Base-by-base conservation (phyloP, 208 protist genomes). In the Entamoeba invadens region DNA sequence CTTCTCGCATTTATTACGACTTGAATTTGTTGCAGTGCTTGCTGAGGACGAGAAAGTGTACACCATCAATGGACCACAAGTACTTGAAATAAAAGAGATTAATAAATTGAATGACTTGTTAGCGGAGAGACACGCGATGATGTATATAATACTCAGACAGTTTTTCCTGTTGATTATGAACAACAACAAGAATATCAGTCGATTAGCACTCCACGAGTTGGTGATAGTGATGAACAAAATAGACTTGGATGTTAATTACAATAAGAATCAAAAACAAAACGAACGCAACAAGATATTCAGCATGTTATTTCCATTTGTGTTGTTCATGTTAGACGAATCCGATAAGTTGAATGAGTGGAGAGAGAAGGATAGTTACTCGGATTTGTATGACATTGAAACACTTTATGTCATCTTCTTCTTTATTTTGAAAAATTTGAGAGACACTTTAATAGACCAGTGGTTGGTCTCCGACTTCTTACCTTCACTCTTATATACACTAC, bases 1-100 rank as follows among this genome's bases (percentile, higher is more conserved):
- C 35, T 77, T n/a, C 57, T n/a, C 21, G 35, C 57, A 77, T 3
- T 77, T 77, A 21, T n/a, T 77, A 38, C 57, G 57, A n/a, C 57
- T 77, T 77, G 57, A 77, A 77, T 77, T 77, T 77, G 18, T 77
- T 77, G 21, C 57, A 31, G 57, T 77, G 4, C 16, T 77, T 5
- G 57, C 57, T 31, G 57, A 77, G 35, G 35, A n/a, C 35, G 57
- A 77, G 4, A 4, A 77, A 4, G 21, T 77, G 3, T 77, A 77
- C 35, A 14, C 21, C 21, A 31, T 77, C 35, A 77, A 77, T 77
- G 57, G 57, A 31, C 57, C 57, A 77, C 57, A 77, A 77, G 21
- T 77, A 77, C 57, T 77, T 77, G 57, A 77, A 77, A 77, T 77
- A n/a, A 77, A 77, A 77, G 57, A 77, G 35, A 77, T 77, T 77